Conservation (phyloP, 306 rosid genomes). For the Inga leiocalycina region DNA sequence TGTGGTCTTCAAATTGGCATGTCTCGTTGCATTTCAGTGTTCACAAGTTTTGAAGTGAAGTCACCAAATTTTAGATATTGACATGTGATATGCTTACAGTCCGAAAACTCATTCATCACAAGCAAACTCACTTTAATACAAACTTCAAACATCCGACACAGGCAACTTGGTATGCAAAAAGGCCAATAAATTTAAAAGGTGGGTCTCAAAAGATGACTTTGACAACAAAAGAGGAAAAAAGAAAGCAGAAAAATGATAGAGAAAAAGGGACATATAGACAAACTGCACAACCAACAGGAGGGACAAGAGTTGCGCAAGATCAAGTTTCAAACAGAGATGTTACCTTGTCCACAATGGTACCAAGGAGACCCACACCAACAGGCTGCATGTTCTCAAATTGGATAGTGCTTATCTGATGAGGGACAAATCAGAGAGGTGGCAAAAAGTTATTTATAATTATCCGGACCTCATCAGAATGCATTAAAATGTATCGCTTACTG, state of each 20-base stretch:
- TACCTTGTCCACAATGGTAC: conserved; percentile 90
- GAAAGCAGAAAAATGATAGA: not conserved
- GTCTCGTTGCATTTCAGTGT: not conserved
- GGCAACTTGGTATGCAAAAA: not conserved
- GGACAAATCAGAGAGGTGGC: not conserved
- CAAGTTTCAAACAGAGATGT: conserved; percentile 28
- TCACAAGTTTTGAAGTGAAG: not conserved
- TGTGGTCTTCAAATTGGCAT: not conserved
- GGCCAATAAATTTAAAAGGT: not conserved
- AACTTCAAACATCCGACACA: not conserved
- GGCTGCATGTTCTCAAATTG: conserved; percentile 97
- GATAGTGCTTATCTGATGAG: conserved; percentile 84
- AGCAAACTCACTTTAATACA: not conserved
- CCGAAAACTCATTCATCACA: not conserved
- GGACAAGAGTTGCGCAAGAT: conserved; percentile 15
- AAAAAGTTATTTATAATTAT: conserved; percentile 28
- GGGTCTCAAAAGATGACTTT: conserved; percentile 2
- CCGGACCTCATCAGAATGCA: conserved; percentile 17
- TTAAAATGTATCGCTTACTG: conserved; percentile 15
- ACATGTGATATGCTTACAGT: not conserved
- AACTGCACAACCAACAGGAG: not conserved
- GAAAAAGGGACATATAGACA: not conserved
- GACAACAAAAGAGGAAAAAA: not conserved
- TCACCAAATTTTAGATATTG: not conserved
- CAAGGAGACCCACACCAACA: conserved; percentile 85